Percentiles rank a stretch among this genome's conserved stretches.
Evolutionary conservation across 2,329 filamentous ascomycete species (phyloP).

Genomic region (Cytospora paraplurivora): DNA sequence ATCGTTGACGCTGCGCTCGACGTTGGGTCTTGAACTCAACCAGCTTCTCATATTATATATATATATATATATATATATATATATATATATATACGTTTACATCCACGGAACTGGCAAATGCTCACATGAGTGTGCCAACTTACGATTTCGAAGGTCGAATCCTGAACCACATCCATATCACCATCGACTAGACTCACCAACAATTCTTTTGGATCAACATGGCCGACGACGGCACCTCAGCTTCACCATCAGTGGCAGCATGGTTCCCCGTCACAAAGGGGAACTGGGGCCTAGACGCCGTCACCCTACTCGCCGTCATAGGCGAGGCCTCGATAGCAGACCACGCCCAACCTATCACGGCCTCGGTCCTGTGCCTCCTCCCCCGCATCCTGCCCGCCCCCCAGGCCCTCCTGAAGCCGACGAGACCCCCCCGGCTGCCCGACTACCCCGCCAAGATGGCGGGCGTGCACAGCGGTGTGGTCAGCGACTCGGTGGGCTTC

Average conservation of each 20-base stretch:
- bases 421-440: slow-evolving; percentile 57
- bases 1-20: neutral
- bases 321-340: slow-evolving; percentile 61
- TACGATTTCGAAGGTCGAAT: neutral
- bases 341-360: slow-evolving; percentile 60
- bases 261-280: slow-evolving; percentile 49
- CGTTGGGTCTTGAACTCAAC: neutral
- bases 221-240: slow-evolving; percentile 28
- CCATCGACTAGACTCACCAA: neutral
- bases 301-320: slow-evolving; percentile 64
- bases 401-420: slow-evolving; percentile 61
- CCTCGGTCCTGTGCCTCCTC: slow-evolving; percentile 53
- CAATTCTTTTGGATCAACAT: slow-evolving; percentile 25
- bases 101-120: neutral
- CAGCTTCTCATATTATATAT: neutral
- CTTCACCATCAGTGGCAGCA: slow-evolving; percentile 18
- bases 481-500: slow-evolving; percentile 59
- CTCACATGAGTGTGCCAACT: neutral
- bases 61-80: no score
- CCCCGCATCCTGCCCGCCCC: slow-evolving; percentile 65
- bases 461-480: slow-evolving; percentile 60
- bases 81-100: neutral
- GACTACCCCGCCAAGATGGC: slow-evolving; percentile 56
- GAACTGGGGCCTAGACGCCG: slow-evolving; percentile 61
- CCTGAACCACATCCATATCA: no score